These are phyloP conservation scores for Exophiala mesophila DNA, from an alignment of 2,329 filamentous ascomycete genomes.

Conservation along the genomic window DNA sequence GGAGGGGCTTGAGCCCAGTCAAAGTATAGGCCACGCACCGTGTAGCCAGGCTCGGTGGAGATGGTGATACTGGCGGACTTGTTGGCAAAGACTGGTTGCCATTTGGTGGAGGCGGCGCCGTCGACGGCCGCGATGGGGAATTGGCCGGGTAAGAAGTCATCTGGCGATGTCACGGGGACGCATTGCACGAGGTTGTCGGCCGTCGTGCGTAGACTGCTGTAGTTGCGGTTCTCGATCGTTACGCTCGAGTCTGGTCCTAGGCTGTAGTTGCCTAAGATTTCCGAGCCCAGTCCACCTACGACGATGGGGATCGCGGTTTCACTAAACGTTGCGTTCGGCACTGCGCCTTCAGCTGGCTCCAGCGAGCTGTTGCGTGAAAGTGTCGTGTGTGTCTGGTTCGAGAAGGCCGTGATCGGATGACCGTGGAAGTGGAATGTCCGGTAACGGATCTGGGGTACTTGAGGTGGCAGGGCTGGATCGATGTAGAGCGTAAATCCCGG, in stretches of 20 bases:
- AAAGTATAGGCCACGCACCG: conserved; percentile 48
- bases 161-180: conserved; percentile 47
- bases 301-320: conserved; percentile 55
- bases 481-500: conserved; percentile 55
- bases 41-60: conserved; percentile 38
- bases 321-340: conserved; percentile 52
- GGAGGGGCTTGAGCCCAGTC: conserved; percentile 59
- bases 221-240: conserved; percentile 54
- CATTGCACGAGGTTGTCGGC: conserved; percentile 63
- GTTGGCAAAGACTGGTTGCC: conserved; percentile 56
- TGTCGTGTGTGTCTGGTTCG: conserved; percentile 62
- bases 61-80: conserved; percentile 53
- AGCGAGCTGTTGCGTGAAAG: conserved; percentile 49
- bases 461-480: conserved; percentile 61
- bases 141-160: conserved; percentile 56
- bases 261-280: conserved; percentile 39
- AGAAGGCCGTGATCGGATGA: conserved; percentile 56
- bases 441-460: conserved; percentile 57
- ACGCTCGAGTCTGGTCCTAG: conserved; percentile 49
- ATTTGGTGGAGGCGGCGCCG: conserved; percentile 61
- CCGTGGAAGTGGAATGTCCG: conserved; percentile 64
- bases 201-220: conserved; percentile 51
- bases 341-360: conserved; percentile 37
- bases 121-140: conserved; percentile 65
- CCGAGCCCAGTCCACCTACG: conserved; percentile 41